A percentile compares a stretch with the other conserved stretches of the same genome.
Evolutionary conservation across 2,329 filamentous ascomycete species (phyloP).

Genomic region (Ascochyta lentis): DNA sequence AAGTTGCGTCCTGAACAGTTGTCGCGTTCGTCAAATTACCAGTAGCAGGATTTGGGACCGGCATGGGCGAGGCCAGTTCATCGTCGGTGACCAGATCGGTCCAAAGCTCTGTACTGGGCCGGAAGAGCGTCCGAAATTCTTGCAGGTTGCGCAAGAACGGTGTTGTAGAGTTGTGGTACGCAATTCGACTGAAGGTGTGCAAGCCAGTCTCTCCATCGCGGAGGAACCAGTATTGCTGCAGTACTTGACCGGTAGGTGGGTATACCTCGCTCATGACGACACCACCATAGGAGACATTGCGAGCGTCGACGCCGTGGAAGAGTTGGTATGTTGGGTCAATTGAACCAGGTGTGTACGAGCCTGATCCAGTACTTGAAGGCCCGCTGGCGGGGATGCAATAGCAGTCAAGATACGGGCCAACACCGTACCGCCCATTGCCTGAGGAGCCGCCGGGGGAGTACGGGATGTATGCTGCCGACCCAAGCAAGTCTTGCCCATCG

Average conservation of each 20-base stretch:
- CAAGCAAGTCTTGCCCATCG: constrained; percentile 4
- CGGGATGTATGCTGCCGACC: constrained; percentile 10
- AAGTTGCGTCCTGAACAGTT: constrained; percentile 70
- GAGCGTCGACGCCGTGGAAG: constrained; percentile 59
- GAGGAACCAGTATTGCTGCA: constrained; percentile 72
- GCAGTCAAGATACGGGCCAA: constrained; percentile 67
- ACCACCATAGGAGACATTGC: constrained; percentile 61
- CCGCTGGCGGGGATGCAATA: constrained; percentile 61
- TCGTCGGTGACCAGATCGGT: constrained; percentile 63
- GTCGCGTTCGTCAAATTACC: constrained; percentile 48
- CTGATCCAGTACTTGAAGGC: constrained; percentile 31
- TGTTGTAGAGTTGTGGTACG: constrained; percentile 64
- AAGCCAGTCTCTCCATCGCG: constrained; percentile 68
- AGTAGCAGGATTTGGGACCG: constrained; percentile 1
- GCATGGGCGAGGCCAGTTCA: constrained; percentile 1
- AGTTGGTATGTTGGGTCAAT: constrained; percentile 59
- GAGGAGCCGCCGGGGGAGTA: constrained; percentile 13
- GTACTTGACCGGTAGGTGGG: constrained; percentile 62
- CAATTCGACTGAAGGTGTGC: constrained; percentile 66
- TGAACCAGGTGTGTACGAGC: constrained; percentile 64
- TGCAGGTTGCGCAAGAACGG: constrained; percentile 65
- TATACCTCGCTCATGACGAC: constrained; percentile 67
- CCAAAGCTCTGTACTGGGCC: constrained; percentile 66
- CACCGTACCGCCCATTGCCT: constrained; percentile 9
- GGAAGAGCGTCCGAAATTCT: constrained; percentile 67